phyloP scores from a whole-genome alignment of 2,329 filamentous ascomycete genomes.

The Neofusicoccum cordaticola region DNA sequence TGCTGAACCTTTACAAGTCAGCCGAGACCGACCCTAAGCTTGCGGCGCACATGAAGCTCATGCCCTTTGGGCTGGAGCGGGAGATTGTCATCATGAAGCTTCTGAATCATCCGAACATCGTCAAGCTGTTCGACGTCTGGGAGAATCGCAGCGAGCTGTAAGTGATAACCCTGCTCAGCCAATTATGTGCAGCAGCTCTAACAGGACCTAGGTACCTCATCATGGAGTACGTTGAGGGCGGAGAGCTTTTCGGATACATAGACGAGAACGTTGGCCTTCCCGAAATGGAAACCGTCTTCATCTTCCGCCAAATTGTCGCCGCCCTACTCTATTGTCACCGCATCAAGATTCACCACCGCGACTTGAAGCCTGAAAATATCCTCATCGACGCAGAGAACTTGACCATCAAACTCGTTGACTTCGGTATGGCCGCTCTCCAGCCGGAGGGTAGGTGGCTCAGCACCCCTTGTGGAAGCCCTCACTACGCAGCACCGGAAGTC shows the following conservation, averaged over 20 bases:
- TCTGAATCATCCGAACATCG: slow-evolving; percentile 91
- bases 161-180: slow-evolving; percentile 33
- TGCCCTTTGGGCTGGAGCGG: slow-evolving; percentile 85
- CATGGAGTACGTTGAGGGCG: slow-evolving; percentile 83
- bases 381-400: slow-evolving; percentile 68
- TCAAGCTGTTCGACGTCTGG: slow-evolving; percentile 95
- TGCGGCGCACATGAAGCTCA: slow-evolving; percentile 61
- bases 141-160: slow-evolving; percentile 94
- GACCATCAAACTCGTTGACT: slow-evolving; percentile 91
- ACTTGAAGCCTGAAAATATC: slow-evolving; percentile 97
- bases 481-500: slow-evolving; percentile 93
- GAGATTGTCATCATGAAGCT: slow-evolving; percentile 98
- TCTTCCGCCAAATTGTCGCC: slow-evolving; percentile 91
- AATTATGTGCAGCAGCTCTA: slow-evolving; percentile 20
- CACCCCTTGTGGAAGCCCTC: slow-evolving; percentile 92
- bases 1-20: slow-evolving; percentile 76
- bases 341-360: slow-evolving; percentile 92
- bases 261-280: slow-evolving; percentile 67
- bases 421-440: slow-evolving; percentile 95
- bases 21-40: slow-evolving; percentile 57
- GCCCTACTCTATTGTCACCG: slow-evolving; percentile 90
- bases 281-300: slow-evolving; percentile 76
- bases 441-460: slow-evolving; percentile 73
- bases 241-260: slow-evolving; percentile 86
- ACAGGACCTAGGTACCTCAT: slow-evolving; percentile 72